Conservation (phyloP, 2,329 filamentous ascomycete species). For the Sclerotinia minor region DNA sequence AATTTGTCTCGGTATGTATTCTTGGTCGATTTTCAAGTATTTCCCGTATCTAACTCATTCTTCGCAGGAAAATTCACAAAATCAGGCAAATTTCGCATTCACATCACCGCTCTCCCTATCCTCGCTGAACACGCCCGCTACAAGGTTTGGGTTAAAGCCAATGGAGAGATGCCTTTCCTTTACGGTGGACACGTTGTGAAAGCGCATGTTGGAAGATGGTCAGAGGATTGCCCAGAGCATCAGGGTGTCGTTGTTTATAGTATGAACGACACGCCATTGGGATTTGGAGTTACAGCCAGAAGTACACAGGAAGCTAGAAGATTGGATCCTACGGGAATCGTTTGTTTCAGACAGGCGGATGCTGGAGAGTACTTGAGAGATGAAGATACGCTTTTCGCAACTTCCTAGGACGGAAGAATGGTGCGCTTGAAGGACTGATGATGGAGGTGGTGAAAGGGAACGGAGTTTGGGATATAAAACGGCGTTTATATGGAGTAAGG, state of each 20-base stretch:
- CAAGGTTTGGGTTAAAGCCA: slow-evolving; percentile 95
- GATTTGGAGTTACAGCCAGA: slow-evolving; percentile 89
- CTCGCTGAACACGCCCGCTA: slow-evolving; percentile 89
- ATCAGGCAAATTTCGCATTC: slow-evolving; percentile 90
- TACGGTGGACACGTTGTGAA: slow-evolving; percentile 91
- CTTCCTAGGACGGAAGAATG: slow-evolving; percentile 35
- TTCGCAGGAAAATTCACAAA: slow-evolving; percentile 85
- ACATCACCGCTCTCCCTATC: slow-evolving; percentile 83
- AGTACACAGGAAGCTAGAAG: slow-evolving; percentile 80
- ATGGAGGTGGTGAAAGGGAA: background rate
- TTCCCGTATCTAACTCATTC: slow-evolving; percentile 27
- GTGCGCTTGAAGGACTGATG: background rate
- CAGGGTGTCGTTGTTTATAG: slow-evolving; percentile 85
- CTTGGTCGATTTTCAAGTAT: background rate
- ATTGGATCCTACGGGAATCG: slow-evolving; percentile 85
- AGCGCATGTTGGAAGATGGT: slow-evolving; percentile 75
- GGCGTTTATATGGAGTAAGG: slow-evolving; percentile 17
- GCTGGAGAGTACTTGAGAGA: slow-evolving; percentile 93
- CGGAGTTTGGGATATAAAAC: slow-evolving; percentile 21
- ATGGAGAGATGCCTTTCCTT: slow-evolving; percentile 96
- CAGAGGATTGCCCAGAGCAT: slow-evolving; percentile 90
- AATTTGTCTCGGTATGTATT: slow-evolving; percentile 66
- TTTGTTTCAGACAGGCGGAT: slow-evolving; percentile 89
- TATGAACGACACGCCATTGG: slow-evolving; percentile 92
- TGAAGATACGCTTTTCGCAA: slow-evolving; percentile 64